These are phyloP conservation scores for Capronia coronata DNA, from an alignment of 2,329 filamentous ascomycete species.

Conservation along the genomic window DNA sequence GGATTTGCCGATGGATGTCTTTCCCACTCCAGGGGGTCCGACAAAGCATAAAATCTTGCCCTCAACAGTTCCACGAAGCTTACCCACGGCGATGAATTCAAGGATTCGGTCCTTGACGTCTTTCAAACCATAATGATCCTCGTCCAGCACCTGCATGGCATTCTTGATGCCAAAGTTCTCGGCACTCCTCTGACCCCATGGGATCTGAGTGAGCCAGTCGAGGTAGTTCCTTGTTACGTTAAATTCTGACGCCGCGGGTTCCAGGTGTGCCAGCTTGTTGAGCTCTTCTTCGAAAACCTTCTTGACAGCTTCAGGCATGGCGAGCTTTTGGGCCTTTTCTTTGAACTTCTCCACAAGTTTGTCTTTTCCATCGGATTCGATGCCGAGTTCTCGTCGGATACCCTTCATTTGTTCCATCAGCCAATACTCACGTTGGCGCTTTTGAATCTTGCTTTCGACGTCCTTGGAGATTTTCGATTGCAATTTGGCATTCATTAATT, in stretches of 20 bases:
- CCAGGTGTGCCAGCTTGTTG: conserved; percentile 91
- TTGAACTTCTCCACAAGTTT: conserved; percentile 97
- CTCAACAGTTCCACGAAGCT: conserved; percentile 91
- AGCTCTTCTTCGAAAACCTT: conserved; percentile 98
- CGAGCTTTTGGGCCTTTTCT: conserved; percentile 85
- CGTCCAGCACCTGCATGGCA: conserved; percentile 81
- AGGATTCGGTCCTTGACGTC: conserved; percentile 98
- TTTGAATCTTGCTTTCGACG: conserved; percentile 94
- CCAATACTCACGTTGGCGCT: conserved; percentile 96
- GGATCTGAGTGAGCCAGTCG: conserved; percentile 97
- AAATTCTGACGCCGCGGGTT: conserved; percentile 94
- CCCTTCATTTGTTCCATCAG: conserved; percentile 99
- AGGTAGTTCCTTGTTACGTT: conserved; percentile 98
- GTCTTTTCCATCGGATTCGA: conserved; percentile 96
- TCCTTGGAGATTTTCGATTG: conserved; percentile 98
- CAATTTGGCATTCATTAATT: conserved; percentile 94
- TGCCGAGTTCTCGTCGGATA: conserved; percentile 87
- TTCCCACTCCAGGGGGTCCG: conserved; percentile 92
- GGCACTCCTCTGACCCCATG: conserved; percentile 89
- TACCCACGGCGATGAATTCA: conserved; percentile 97
- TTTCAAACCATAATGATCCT: conserved; percentile 93
- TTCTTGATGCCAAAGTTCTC: conserved; percentile 96
- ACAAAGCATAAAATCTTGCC: conserved; percentile 98
- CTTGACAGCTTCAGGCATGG: conserved; percentile 93
- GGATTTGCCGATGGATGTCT: conserved; percentile 97